These are phyloP conservation scores for Monosporozyma servazzii DNA, from an alignment of 805 yeast species.

Conservation along the genomic window DNA sequence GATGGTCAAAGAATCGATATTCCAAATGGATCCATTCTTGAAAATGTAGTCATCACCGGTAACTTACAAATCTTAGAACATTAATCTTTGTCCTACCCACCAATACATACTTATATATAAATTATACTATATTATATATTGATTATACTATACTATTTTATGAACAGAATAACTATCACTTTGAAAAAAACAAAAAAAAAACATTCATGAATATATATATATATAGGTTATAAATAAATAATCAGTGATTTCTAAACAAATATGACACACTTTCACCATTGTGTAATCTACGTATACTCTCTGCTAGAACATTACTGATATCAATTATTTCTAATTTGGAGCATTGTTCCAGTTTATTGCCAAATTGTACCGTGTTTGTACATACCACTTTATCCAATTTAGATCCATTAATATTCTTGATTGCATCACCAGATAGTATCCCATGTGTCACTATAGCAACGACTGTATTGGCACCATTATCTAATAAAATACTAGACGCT, in stretches of 20 bases:
- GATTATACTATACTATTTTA: background rate
- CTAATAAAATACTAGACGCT: conserved; percentile 66
- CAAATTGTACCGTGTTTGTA: conserved; percentile 74
- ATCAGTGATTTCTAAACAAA: conserved; percentile 40
- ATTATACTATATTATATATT: background rate
- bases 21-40: conserved; percentile 91
- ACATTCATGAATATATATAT: background rate
- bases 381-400: conserved; percentile 61
- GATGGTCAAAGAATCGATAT: conserved; percentile 95
- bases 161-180: too few relatives aligned
- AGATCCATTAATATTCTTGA: conserved; percentile 58
- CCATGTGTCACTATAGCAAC: conserved; percentile 82
- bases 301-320: conserved; percentile 66
- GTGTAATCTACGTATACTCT: conserved; percentile 75
- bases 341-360: conserved; percentile 48
- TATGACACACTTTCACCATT: conserved; percentile 81
- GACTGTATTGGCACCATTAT: conserved; percentile 59
- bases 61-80: conserved; percentile 64
- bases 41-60: conserved; percentile 96
- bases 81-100: conserved; percentile 1
- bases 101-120: background rate
- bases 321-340: conserved; percentile 55
- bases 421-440: conserved; percentile 64
- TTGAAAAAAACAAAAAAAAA: background rate
- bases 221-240: background rate